Base-by-base conservation (phyloP, 73 alveolate genomes). In the Paraurostyla sp. region DNA sequence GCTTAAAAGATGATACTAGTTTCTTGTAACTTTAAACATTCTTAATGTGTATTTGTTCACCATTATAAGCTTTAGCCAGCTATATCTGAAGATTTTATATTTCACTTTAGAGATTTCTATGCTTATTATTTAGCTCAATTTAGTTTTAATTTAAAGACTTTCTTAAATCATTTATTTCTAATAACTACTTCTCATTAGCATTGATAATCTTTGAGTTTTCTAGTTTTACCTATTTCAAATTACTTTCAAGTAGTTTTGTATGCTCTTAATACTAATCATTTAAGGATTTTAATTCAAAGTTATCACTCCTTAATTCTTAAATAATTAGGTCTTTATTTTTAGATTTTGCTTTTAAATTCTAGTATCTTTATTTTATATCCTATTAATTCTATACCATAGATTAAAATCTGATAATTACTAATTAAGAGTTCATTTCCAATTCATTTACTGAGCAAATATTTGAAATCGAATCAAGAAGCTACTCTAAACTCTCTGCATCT, bases 251-350 rank as follows among this genome's bases (percentile, higher is more conserved):
- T 18, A 18, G 42, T 13, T 32, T 30, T 7, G 25, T 3, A 18
- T 32, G 18, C 18, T 65, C 58, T 6, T 25, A 35, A 0, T 38
- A 30, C 41, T 65, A 16, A 38, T 65, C 82, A 65, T 65, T 32
- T 18, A 65, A 30, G 1, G 41, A 7, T 22, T 40, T 15, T 16
- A 38, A 38, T 65, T 65, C 82, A n/a, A n/a, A n/a, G n/a, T n/a
- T n/a, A n/a, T n/a, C n/a, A n/a, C n/a, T n/a, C n/a, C n/a, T 36
- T n/a, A 38, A 65, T 65, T 65, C 36, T 65, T 58, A 40, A 35
- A 54, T 54, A 20, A 9, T 54, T 20, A 18, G 30, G 27, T 4
- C 9, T 4, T 6, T 54, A 18, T n/a, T 35, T 54, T 35, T 54
- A 20, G 30, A 20, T 54, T 6, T 7, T 20, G 69, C 36, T 7